phyloP scores from a whole-genome alignment of 1,139 yeast genomes.

The Scheffersomyces titani region DNA sequence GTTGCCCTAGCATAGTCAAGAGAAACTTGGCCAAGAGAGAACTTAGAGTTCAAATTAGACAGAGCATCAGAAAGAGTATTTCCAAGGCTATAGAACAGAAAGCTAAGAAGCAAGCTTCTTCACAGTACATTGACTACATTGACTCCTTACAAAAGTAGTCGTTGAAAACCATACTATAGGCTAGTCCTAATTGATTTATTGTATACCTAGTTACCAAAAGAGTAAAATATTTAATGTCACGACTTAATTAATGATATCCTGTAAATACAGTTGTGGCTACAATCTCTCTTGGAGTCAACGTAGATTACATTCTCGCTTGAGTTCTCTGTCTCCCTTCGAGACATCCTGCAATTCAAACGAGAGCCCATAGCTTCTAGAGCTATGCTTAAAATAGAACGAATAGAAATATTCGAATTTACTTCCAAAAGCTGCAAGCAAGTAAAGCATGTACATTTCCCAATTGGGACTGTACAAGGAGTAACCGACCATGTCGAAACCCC shows the following conservation, averaged over 20 bases:
- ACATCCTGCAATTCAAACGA: not conserved
- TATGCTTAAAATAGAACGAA: not conserved
- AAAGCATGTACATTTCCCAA: not conserved
- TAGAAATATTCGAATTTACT: not conserved
- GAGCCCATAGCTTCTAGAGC: not conserved
- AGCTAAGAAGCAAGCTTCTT: constrained; percentile 11
- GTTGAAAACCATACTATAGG: not conserved
- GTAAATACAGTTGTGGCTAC: too few species aligned
- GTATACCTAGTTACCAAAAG: not conserved
- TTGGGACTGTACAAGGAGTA: not conserved
- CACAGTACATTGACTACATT: constrained; percentile 13
- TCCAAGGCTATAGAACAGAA: constrained; percentile 8
- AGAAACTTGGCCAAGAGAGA: constrained; percentile 18
- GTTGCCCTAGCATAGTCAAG: constrained; percentile 16
- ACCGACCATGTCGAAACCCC: not conserved
- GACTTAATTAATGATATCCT: not conserved
- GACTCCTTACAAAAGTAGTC: constrained; percentile 1
- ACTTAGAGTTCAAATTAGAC: constrained; percentile 17
- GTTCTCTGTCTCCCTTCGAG: too few species aligned
- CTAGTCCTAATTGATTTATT: not conserved
- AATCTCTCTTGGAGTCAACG: too few species aligned
- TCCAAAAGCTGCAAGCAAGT: not conserved
- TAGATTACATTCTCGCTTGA: too few species aligned
- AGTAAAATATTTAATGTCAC: not conserved
- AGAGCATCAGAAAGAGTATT: constrained; percentile 18